These are phyloP conservation scores for Polyplosphaeria fusca DNA, from an alignment of 495 filamentous ascomycete genomes.

Conservation along the genomic window DNA sequence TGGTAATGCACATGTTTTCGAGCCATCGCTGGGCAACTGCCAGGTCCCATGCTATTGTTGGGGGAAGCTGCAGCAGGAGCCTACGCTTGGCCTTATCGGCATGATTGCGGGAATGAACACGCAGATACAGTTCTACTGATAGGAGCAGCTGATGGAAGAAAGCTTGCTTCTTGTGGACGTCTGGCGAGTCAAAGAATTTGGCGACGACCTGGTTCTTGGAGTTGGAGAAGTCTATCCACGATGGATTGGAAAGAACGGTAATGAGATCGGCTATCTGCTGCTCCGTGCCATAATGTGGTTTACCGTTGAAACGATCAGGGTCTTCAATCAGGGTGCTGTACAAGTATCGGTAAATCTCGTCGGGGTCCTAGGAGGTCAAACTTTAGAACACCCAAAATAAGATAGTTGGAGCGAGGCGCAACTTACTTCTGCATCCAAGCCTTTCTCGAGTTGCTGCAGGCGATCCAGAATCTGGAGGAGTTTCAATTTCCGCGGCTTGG, in stretches of 20 bases:
- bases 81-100: constrained; percentile 53
- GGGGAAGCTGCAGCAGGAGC: constrained; percentile 57
- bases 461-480: constrained; percentile 54
- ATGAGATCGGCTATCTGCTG: constrained; percentile 67
- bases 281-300: constrained; percentile 54
- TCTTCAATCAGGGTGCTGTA: constrained; percentile 47
- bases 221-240: constrained; percentile 67
- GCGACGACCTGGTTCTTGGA: constrained; percentile 63
- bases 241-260: constrained; percentile 56
- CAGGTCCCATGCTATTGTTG: constrained; percentile 65
- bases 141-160: constrained; percentile 74
- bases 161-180: constrained; percentile 47
- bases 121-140: constrained; percentile 62
- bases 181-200: constrained; percentile 56
- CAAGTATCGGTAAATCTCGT: constrained; percentile 38
- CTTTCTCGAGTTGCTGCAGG: constrained; percentile 53
- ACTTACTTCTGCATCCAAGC: constrained; percentile 58
- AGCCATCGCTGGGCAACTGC: constrained; percentile 66
- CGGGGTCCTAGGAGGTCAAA: constrained; percentile 34
- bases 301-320: constrained; percentile 40
- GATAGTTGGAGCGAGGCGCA: neutral
- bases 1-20: constrained; percentile 61
- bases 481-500: constrained; percentile 53
- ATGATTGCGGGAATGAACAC: constrained; percentile 56
- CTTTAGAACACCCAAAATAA: constrained; percentile 26